Evolutionary conservation across 805 yeast genomes (phyloP).

Genomic region (Pichia nanzhaoensis): DNA sequence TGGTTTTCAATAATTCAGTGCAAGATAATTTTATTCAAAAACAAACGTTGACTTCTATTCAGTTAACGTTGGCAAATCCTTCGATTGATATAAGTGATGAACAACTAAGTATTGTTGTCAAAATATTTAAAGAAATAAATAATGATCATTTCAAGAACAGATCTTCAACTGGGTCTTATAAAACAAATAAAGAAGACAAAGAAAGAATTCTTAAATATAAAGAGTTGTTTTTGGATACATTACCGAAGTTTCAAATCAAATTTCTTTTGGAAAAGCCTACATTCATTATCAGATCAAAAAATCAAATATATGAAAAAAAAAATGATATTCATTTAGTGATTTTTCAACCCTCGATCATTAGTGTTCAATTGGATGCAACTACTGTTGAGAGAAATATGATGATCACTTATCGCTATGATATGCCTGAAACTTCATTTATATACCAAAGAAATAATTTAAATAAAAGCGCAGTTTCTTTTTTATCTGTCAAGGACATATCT

Average conservation of each 20-base stretch:
- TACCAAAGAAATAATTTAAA: slow-evolving; percentile 17
- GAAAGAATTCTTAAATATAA: not conserved
- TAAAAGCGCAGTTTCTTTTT: slow-evolving; percentile 4
- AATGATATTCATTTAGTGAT: slow-evolving; percentile 19
- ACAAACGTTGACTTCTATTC: slow-evolving; percentile 29
- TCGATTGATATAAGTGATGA: slow-evolving; percentile 38
- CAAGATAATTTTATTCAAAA: slow-evolving; percentile 19
- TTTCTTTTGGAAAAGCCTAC: slow-evolving; percentile 26
- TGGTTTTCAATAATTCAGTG: slow-evolving; percentile 14
- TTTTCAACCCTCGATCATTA: slow-evolving; percentile 20
- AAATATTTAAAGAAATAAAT: not conserved
- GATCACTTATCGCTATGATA: slow-evolving; percentile 15
- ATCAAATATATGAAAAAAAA: slow-evolving; percentile 1
- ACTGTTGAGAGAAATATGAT: slow-evolving; percentile 5
- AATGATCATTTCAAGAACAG: not conserved
- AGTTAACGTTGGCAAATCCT: slow-evolving; percentile 38
- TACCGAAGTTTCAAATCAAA: slow-evolving; percentile 22
- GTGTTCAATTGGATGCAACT: slow-evolving; percentile 14
- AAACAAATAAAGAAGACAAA: not conserved
- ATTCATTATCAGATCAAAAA: slow-evolving; percentile 19
- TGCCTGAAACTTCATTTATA: slow-evolving; percentile 17
- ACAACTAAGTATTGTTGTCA: slow-evolving; percentile 32
- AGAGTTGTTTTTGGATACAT: slow-evolving; percentile 3
- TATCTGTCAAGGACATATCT: slow-evolving; percentile 16
- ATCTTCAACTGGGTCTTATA: not conserved